Evolutionary conservation across 257 asterid species (phyloP), one percentile per base, ranked within the genome.

Genomic region (Lavandula angustifolia): DNA sequence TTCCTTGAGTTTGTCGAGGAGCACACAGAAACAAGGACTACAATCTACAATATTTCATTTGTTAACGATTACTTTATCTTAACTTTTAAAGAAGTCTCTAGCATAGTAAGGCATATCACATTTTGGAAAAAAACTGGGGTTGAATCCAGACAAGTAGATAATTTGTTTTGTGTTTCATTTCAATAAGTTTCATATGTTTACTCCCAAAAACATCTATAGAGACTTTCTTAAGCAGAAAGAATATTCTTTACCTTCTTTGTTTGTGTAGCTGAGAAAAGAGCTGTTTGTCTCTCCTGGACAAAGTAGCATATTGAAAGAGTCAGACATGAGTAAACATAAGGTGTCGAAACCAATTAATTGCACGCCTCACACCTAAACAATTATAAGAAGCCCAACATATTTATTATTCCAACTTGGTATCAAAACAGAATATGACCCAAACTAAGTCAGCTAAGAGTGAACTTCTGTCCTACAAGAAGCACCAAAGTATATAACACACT

Each of bases 251-350:
- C 99, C 96, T 92, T 84, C 78, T 89, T 87, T 18, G 99, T 89
- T 78, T 89, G 99, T 38, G 99, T 92, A 67, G 99, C 99, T 48
- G 99, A 92, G 79, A 92, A 92, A 56, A 92, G 96, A 60, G 95
- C 90, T 52, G 99, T 89, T 85, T 92, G 99, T 63, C 99, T 82
- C 51, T 13, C 81, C 97, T 92, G 89, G 84, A 78, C 42, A 56
- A 58, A 50, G 58, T 18, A 62, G 59, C 47, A 62, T 54, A 54
- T 63, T 68, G 72, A 62, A 80, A 53, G 60, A 59, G 64, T 49
- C 46, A 63, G 43, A 60, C 37, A 72, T 34, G 55, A 81, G 49
- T 41, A 27, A 35, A 47, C 27, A 66, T 35, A 27, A 31, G 27
- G 27, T 14, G 49, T 29, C 17, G 16, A 27, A 49, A 63, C 62